A percentile compares a stretch with the other conserved stretches of the same genome.
Evolutionary conservation across 2,329 filamentous ascomycete genomes (phyloP).

Genomic region (Fusarium secorum): DNA sequence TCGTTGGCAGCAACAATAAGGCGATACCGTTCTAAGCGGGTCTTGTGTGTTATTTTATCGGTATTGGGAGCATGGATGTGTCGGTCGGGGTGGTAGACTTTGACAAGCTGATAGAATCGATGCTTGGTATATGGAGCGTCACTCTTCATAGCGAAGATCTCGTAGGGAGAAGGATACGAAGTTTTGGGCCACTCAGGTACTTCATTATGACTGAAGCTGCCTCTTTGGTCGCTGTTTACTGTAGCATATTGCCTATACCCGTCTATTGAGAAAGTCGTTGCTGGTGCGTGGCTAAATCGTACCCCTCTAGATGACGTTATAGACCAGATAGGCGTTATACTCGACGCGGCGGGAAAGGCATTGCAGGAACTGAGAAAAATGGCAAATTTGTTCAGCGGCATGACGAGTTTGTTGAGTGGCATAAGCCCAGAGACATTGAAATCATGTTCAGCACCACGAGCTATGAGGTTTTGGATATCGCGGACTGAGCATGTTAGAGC

Average conservation of each 20-base stretch:
- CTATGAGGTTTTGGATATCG: slow-evolving; percentile 16
- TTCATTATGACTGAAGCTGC: slow-evolving; percentile 10
- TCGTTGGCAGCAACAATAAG: slow-evolving; percentile 88
- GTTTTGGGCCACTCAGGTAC: slow-evolving; percentile 56
- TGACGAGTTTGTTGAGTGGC: slow-evolving; percentile 17
- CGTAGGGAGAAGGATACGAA: slow-evolving; percentile 79
- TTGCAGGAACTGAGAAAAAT: slow-evolving; percentile 33
- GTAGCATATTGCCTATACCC: slow-evolving; percentile 36
- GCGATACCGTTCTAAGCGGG: slow-evolving; percentile 86
- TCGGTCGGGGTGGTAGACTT: slow-evolving; percentile 92
- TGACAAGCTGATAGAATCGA: slow-evolving; percentile 89
- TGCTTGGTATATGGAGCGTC: slow-evolving; percentile 79
- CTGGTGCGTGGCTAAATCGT: slow-evolving; percentile 8
- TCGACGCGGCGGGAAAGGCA: slow-evolving; percentile 26
- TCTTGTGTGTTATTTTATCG: slow-evolving; percentile 56
- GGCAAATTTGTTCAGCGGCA: slow-evolving; percentile 36
- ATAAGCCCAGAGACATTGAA: slow-evolving; percentile 14
- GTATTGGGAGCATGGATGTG: slow-evolving; percentile 45
- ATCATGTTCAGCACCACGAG: slow-evolving; percentile 30
- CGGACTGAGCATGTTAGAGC: slow-evolving; percentile 39
- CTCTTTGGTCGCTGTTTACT: slow-evolving; percentile 17
- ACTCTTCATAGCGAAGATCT: slow-evolving; percentile 73
- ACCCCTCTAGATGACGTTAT: slow-evolving; percentile 38
- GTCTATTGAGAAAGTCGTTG: slow-evolving; percentile 2
- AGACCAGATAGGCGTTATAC: slow-evolving; percentile 14